phyloP scores from a whole-genome alignment of 352 stramenopile genomes.

The Phytophthora sansomeana region DNA sequence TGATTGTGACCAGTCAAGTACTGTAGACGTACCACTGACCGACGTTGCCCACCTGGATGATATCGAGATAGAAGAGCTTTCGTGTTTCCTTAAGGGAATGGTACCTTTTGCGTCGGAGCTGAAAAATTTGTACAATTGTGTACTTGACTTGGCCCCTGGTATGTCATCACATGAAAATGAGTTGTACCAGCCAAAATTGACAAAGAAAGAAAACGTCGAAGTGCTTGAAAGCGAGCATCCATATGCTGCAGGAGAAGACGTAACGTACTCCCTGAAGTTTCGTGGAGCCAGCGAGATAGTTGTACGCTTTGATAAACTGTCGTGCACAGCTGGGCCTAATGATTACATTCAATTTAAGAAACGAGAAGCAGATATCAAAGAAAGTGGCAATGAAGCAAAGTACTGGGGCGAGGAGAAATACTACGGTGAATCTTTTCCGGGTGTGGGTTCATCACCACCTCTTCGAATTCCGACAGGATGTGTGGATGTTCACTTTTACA shows the following conservation, averaged over 20 bases:
- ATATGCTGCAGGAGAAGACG: conserved; percentile 66
- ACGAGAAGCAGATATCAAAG: conserved; percentile 32
- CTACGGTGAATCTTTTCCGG: conserved; percentile 73
- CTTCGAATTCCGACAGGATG: conserved; percentile 68
- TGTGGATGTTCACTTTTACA: conserved; percentile 81
- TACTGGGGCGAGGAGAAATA: conserved; percentile 85
- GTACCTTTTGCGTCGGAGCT: conserved; percentile 40
- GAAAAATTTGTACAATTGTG: conserved; percentile 33
- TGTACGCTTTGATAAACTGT: conserved; percentile 85
- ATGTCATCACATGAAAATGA: background rate
- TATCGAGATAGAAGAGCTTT: conserved; percentile 52
- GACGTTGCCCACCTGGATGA: conserved; percentile 60
- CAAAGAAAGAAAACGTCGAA: conserved; percentile 74
- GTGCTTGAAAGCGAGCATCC: conserved; percentile 84
- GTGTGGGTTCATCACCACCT: conserved; percentile 57
- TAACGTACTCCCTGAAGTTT: conserved; percentile 74
- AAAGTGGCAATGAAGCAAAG: conserved; percentile 25
- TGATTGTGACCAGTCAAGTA: conserved; percentile 61
- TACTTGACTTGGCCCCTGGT: conserved; percentile 35
- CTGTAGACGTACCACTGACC: conserved; percentile 62
- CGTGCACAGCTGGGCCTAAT: conserved; percentile 67
- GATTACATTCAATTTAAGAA: conserved; percentile 89
- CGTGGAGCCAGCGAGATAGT: conserved; percentile 71
- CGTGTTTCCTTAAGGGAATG: conserved; percentile 46
- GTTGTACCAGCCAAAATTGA: conserved; percentile 55